Percentiles rank a stretch among this genome's conserved stretches.
These are phyloP conservation scores for Glaciozyma antarctica DNA, from an alignment of 768 basidiomycete species.

Conservation along the genomic window DNA sequence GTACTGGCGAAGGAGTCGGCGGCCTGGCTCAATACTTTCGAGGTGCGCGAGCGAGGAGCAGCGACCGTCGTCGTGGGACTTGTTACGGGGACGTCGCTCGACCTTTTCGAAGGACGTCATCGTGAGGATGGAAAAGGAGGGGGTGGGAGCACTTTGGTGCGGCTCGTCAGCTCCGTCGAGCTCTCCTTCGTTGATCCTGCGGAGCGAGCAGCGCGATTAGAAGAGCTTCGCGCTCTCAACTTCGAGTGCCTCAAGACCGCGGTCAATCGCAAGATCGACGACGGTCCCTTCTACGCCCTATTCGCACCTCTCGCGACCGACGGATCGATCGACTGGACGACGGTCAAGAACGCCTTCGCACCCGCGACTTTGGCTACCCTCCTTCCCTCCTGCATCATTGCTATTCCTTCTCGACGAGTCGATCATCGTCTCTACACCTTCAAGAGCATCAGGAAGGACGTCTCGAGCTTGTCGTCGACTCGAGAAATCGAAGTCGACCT, in stretches of 20 bases:
- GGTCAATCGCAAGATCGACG: constrained; percentile 21
- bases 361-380: background rate
- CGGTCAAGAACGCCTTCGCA: constrained; percentile 10
- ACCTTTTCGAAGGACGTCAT: background rate
- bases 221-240: constrained; percentile 57
- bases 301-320: constrained; percentile 53
- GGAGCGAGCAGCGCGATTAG: constrained; percentile 47
- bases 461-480: constrained; percentile 3
- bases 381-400: constrained; percentile 5
- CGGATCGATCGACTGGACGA: constrained; percentile 20
- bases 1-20: constrained; percentile 44
- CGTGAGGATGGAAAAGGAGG: background rate
- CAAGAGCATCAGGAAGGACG: constrained; percentile 1
- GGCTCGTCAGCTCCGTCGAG: constrained; percentile 38
- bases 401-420: constrained; percentile 7
- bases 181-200: constrained; percentile 44
- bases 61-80: constrained; percentile 47
- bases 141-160: constrained; percentile 34
- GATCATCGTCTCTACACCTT: constrained; percentile 3
- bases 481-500: background rate
- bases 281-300: constrained; percentile 51
- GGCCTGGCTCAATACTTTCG: constrained; percentile 19
- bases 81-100: constrained; percentile 48
- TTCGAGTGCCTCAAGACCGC: constrained; percentile 48
- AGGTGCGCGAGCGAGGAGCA: constrained; percentile 1